A percentile compares a stretch with the other conserved stretches of the same genome.
These are phyloP conservation scores for Hygrophoropsis aurantiaca DNA, from an alignment of 768 basidiomycete genomes.

Conservation along the genomic window DNA sequence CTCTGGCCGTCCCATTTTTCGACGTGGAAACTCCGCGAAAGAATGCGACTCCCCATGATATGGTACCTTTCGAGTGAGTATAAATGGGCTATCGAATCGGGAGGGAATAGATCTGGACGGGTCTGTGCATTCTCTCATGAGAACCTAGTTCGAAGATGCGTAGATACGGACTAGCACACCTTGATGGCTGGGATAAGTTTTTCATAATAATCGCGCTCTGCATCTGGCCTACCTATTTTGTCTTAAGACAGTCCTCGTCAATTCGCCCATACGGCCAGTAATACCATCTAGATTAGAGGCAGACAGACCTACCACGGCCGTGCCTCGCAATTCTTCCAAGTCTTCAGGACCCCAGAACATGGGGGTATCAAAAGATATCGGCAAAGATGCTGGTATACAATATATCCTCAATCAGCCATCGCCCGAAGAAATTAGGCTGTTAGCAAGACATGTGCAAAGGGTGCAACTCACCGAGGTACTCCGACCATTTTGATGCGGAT, in stretches of 20 bases:
- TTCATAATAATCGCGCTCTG: constrained; percentile 67
- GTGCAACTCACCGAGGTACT: constrained; percentile 62
- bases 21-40: constrained; percentile 90
- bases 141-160: not conserved
- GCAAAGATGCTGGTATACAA: constrained; percentile 51
- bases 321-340: constrained; percentile 73
- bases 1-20: constrained; percentile 48
- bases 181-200: constrained; percentile 71
- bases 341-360: constrained; percentile 92
- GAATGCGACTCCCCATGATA: constrained; percentile 85
- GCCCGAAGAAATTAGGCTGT: not conserved
- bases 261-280: not conserved
- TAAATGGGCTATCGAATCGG: constrained; percentile 38
- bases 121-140: constrained; percentile 39
- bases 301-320: constrained; percentile 79
- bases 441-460: not conserved
- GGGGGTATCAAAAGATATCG: constrained; percentile 76
- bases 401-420: not conserved
- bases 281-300: not conserved
- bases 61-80: constrained; percentile 81
- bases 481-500: constrained; percentile 59
- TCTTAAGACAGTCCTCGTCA: constrained; percentile 42
- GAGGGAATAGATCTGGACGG: constrained; percentile 71
- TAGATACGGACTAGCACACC: constrained; percentile 38
- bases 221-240: constrained; percentile 84